phyloP scores from a whole-genome alignment of 2,329 filamentous ascomycete genomes.

The Nemania sp. region DNA sequence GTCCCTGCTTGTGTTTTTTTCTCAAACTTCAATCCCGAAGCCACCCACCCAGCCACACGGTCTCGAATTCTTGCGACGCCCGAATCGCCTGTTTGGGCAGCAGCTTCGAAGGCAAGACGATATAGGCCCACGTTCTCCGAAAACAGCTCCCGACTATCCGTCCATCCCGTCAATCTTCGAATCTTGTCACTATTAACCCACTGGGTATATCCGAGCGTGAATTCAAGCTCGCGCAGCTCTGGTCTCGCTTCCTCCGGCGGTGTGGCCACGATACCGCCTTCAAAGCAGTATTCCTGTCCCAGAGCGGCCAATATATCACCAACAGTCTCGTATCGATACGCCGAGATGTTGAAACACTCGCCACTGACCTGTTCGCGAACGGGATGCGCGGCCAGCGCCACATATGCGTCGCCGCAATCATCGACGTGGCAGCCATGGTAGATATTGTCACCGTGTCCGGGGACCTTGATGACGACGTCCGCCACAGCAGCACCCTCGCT shows the following conservation, averaged over 20 bases:
- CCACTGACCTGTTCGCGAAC: constrained; percentile 42
- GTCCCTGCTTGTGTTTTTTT: neutral
- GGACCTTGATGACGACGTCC: constrained; percentile 32
- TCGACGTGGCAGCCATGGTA: constrained; percentile 55
- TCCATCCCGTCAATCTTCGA: constrained; percentile 47
- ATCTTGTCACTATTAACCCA: constrained; percentile 51
- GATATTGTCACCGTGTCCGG: constrained; percentile 44
- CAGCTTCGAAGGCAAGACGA: constrained; percentile 47
- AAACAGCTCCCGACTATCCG: constrained; percentile 44
- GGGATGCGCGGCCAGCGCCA: constrained; percentile 48
- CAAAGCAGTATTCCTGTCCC: constrained; percentile 45
- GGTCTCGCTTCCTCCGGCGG: neutral
- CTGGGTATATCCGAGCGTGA: constrained; percentile 46
- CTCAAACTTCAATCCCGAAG: constrained; percentile 22
- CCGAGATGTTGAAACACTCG: constrained; percentile 53
- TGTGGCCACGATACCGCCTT: neutral
- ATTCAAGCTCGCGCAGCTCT: constrained; percentile 25
- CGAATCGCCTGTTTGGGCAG: constrained; percentile 28
- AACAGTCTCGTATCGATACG: constrained; percentile 49
- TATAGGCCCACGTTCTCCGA: constrained; percentile 44
- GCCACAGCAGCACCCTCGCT: constrained; percentile 12
- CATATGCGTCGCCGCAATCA: constrained; percentile 54
- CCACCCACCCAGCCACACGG: constrained; percentile 17
- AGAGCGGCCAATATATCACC: constrained; percentile 46
- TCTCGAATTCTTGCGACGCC: constrained; percentile 37